A percentile compares a stretch with the other conserved stretches of the same genome.
These are phyloP conservation scores for Penicillium sp. DNA, from an alignment of 2,329 filamentous ascomycete genomes.

Conservation along the genomic window DNA sequence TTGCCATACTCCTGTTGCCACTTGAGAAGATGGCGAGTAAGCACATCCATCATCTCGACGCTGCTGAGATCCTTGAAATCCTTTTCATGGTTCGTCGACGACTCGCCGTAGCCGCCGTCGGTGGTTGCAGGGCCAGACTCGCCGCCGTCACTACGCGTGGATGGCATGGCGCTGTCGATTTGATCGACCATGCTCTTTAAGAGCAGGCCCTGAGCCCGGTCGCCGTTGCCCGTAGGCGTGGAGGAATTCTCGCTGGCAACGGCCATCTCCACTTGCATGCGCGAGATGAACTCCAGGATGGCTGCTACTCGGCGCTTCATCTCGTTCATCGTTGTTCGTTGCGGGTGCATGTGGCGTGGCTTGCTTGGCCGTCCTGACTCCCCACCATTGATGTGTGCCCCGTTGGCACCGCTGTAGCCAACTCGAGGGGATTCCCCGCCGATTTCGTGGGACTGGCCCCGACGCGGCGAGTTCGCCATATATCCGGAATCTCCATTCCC, in stretches of 20 bases:
- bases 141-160: constrained; percentile 26
- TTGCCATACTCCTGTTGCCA: constrained; percentile 75
- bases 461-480: constrained; percentile 40
- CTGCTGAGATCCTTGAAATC: constrained; percentile 75
- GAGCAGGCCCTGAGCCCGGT: constrained; percentile 33
- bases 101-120: constrained; percentile 26
- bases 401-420: constrained; percentile 34
- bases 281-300: constrained; percentile 85
- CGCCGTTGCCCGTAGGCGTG: constrained; percentile 39
- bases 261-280: constrained; percentile 83
- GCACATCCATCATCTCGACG: constrained; percentile 84
- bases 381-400: constrained; percentile 54
- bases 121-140: constrained; percentile 26
- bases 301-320: constrained; percentile 80
- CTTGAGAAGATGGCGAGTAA: constrained; percentile 75
- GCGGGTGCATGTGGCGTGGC: constrained; percentile 52
- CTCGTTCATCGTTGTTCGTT: constrained; percentile 74
- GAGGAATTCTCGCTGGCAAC: constrained; percentile 50
- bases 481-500: constrained; percentile 44
- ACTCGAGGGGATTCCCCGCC: constrained; percentile 39
- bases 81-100: constrained; percentile 31
- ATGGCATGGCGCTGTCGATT: constrained; percentile 29
- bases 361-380: constrained; percentile 62
- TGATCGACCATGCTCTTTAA: constrained; percentile 37
- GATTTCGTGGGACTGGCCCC: constrained; percentile 40